Evolutionary conservation across 1,284 basidiomycete genomes (phyloP), one percentile per base, ranked within the genome.

Genomic region (Heterobasidion annosum): DNA sequence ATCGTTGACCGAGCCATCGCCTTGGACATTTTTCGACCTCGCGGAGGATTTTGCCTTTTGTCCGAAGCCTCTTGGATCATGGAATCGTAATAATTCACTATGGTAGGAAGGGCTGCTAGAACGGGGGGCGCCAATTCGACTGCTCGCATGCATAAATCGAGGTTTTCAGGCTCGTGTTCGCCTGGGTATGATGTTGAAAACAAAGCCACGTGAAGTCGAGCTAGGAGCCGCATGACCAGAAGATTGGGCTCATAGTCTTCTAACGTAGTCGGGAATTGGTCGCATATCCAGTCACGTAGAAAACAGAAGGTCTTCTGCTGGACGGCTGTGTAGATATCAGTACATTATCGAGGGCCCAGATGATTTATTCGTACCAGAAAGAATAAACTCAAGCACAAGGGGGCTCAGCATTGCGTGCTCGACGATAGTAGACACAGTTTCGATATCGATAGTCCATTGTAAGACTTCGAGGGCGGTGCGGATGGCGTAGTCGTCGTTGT

Each of bases 301-400:
- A 34, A 34, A 5, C 15, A 4, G 19, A 9, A 42, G 1, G 45
- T 35, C 5, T 32, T 43, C 1, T 42, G 7, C 1, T 16, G 8
- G 52, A 59, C 8, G 12, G 57, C 58, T 59, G 50, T 34, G 44
- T 42, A 44, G 25, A 34, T 35, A 1, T 10, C 50, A 34, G 56
- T 42, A 6, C 6, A 10, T 18, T 19, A 8, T 8, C 1, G 13
- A 15, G 12, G 12, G 19, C 40, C 12, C 16, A 33, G 34, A 49
- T 15, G 2, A 5, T 10, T 16, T 12, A 8, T n/a, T 8, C 54
- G 33, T 34, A 59, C 58, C 48, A 3, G 57, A 56, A 15, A 59
- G 8, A 2, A 59, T 56, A 34, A 53, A 59, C 19, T 59, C 54
- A 9, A 58, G 44, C 2, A 33, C 44, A 37, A 53, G 40, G 8